A percentile compares a stretch with the other conserved stretches of the same genome.
These are phyloP conservation scores for Botryotinia narcissicola DNA, from an alignment of 2,329 filamentous ascomycete species.

Conservation along the genomic window DNA sequence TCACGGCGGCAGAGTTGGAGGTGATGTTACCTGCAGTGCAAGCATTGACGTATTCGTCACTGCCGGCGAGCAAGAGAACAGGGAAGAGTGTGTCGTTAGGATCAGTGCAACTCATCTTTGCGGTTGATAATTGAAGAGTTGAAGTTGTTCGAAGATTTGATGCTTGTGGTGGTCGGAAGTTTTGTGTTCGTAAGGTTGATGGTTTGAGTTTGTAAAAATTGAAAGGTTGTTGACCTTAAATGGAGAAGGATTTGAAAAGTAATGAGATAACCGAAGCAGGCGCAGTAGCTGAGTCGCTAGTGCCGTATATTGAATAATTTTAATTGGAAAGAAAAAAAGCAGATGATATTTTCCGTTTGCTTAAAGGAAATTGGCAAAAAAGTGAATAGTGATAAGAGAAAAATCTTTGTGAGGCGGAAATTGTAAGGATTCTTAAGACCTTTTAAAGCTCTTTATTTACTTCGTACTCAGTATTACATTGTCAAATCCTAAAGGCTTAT, in stretches of 20 bases:
- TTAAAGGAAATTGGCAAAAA: neutral
- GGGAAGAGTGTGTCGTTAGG: neutral
- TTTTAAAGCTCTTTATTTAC: slow-evolving; percentile 7
- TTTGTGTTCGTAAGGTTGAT: neutral
- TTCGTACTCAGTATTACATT: too few species aligned
- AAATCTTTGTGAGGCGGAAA: slow-evolving; percentile 2
- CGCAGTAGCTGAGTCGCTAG: neutral
- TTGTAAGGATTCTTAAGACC: slow-evolving; percentile 7
- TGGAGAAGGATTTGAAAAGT: neutral
- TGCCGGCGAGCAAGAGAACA: neutral
- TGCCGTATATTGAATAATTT: neutral
- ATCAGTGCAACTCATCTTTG: slow-evolving; percentile 9
- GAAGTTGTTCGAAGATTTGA: slow-evolving; percentile 3
- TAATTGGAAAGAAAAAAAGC: neutral
- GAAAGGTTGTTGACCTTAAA: neutral
- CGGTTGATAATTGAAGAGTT: neutral
- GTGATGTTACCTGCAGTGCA: slow-evolving; percentile 18
- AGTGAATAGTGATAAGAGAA: slow-evolving; percentile 6
- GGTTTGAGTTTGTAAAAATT: neutral
- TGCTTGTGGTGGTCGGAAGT: neutral
- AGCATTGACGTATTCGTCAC: neutral
- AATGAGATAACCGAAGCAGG: neutral
- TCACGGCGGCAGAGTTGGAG: slow-evolving; percentile 5
- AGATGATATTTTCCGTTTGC: neutral
- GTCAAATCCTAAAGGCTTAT: neutral